These are phyloP conservation scores for Backusella macrospora DNA, from an alignment of 192 early-diverging fungal genomes.

Conservation along the genomic window DNA sequence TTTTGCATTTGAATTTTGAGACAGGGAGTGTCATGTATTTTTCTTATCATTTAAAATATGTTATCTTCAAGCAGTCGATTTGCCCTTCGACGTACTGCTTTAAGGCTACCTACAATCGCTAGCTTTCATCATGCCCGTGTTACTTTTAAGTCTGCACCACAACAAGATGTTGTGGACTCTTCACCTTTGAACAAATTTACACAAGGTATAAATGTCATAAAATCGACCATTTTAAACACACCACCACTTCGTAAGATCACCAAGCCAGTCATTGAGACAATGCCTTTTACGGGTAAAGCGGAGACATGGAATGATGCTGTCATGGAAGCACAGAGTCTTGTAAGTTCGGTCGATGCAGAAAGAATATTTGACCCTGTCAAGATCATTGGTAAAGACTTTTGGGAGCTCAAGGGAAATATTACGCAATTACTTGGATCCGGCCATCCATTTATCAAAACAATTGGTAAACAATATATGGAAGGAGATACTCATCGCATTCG, in stretches of 20 bases:
- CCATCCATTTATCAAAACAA: constrained; percentile 87
- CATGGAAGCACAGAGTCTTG: constrained; percentile 50
- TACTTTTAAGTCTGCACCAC: neutral
- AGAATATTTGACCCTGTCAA: constrained; percentile 68
- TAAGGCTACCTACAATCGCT: neutral
- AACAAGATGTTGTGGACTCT: neutral
- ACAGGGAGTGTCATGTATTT: neutral
- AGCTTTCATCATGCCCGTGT: neutral
- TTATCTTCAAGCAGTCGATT: neutral
- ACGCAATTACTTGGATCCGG: constrained; percentile 79
- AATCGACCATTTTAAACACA: constrained; percentile 27
- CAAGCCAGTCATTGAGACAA: constrained; percentile 24
- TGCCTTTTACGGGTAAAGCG: constrained; percentile 40
- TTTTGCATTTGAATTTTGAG: constrained; percentile 3
- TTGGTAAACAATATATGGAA: constrained; percentile 87
- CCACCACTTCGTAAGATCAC: constrained; percentile 28
- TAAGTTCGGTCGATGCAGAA: constrained; percentile 36
- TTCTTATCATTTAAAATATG: neutral
- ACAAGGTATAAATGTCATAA: constrained; percentile 32
- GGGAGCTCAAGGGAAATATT: constrained; percentile 85
- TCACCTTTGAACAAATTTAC: constrained; percentile 32
- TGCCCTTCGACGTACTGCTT: constrained; percentile 7
- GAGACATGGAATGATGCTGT: constrained; percentile 54
- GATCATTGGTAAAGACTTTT: constrained; percentile 85
- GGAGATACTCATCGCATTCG: constrained; percentile 90